phyloP scores from a whole-genome alignment of 2,329 filamentous ascomycete species.

The Ophiostoma perfectum region DNA sequence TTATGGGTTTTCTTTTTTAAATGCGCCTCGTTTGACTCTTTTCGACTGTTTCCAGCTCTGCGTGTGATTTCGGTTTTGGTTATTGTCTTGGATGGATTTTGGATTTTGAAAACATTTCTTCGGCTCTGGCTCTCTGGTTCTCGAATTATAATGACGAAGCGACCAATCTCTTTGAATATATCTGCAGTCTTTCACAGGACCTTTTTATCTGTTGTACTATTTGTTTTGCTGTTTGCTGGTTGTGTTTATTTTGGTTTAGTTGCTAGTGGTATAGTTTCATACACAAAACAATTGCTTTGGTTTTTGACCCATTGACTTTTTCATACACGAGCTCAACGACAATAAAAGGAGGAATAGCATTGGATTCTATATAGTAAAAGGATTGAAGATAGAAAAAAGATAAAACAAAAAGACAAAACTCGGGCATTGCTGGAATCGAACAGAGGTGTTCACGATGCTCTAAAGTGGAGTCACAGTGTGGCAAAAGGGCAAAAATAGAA shows the following conservation, averaged over 20 bases:
- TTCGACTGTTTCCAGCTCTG: not conserved
- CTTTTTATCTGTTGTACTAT: conserved; percentile 3
- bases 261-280: not conserved
- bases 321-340: not conserved
- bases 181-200: conserved; percentile 14
- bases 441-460: not conserved
- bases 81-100: not conserved
- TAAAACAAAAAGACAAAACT: not conserved
- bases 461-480: not conserved
- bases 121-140: not conserved
- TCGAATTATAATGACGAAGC: not conserved
- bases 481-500: conserved; percentile 32
- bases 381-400: too few species aligned
- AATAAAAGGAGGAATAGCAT: too few species aligned
- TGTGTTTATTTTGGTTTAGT: not conserved
- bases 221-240: not conserved
- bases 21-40: not conserved
- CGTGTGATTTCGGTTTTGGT: not conserved
- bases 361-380: not conserved
- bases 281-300: too few species aligned
- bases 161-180: conserved; percentile 9
- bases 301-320: not conserved
- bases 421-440: not conserved
- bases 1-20: not conserved
- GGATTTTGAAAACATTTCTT: not conserved